Conservation (phyloP, 2,329 filamentous ascomycete species). For the Ustulina deusta region DNA sequence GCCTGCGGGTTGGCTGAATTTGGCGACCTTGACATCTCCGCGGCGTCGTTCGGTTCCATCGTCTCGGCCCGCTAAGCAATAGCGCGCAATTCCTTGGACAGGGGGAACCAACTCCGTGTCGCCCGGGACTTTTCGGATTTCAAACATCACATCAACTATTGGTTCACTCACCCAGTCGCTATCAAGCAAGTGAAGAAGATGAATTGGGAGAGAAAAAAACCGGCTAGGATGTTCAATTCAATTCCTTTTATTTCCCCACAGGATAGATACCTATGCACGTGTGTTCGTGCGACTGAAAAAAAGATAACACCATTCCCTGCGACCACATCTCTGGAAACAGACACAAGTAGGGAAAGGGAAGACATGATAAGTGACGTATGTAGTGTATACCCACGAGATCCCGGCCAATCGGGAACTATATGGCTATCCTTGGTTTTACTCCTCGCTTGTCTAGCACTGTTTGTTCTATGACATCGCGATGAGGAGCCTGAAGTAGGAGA, state of each 20-base stretch:
- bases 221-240: not conserved
- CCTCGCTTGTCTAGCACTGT: not conserved
- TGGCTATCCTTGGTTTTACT: not conserved
- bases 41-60: constrained; percentile 24
- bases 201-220: not conserved
- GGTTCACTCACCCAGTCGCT: too few relatives aligned
- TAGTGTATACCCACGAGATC: not conserved
- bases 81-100: constrained; percentile 25
- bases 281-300: not conserved
- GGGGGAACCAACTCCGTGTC: not conserved
- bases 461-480: not conserved
- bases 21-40: constrained; percentile 30
- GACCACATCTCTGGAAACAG: not conserved
- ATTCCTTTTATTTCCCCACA: not conserved
- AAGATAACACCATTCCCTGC: constrained; percentile 1
- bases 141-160: not conserved
- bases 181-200: too few relatives aligned
- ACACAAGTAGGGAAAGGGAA: not conserved
- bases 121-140: not conserved
- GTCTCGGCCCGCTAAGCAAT: constrained; percentile 11
- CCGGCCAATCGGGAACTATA: not conserved
- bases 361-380: not conserved
- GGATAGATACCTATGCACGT: constrained; percentile 2
- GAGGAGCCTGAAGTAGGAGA: not conserved
- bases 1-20: constrained; percentile 7